Evolutionary conservation across 116 monocot genomes (phyloP), one percentile per base, ranked within the genome.

Genomic region (Iris pallida): DNA sequence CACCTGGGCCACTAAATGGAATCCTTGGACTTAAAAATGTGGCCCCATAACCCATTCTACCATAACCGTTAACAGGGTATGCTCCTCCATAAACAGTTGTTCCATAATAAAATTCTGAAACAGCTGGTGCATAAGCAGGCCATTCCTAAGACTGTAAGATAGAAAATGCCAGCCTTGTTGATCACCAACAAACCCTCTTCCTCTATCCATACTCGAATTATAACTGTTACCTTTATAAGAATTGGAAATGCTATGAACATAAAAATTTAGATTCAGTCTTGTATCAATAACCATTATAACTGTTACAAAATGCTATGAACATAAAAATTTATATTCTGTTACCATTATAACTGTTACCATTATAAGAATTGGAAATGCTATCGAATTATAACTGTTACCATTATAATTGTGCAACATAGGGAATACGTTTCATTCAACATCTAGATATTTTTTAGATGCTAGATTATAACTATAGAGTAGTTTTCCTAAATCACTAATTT

Each of bases 131-230:
- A 68, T 76, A 76, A 48, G 54, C 53, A 60, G 10, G 30, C 68
- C 71, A 73, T 72, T 72, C 55, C 69, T 64, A n/a, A 43, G 65
- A 40, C 54, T 71, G 57, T 70, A 70, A 6, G 61, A 1, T 62
- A 70, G 71, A 41, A 60, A 74, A 7, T 53, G 42, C 2, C 59
- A 57, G 13, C 57, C 42, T 20, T 57, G 73, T 20, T 73, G 45
- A 54, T 59, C 46, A 53, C 8, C 18, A 70, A 55, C 45, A 15
- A 55, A 47, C 8, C 47, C 70, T 71, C 63, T 68, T 51, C 47
- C 65, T 9, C 43, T 57, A 9, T 4, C 30, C 12, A 11, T 59
- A 8, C 53, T 68, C 0, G 43, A 43, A 49, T 14, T 70, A 56
- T 10, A 30, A 75, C 12, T 55, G 42, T 12, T 63, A 9, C 18